Evolutionary conservation across 2,329 filamentous ascomycete species (phyloP).

Genomic region (Cercospora janseana): DNA sequence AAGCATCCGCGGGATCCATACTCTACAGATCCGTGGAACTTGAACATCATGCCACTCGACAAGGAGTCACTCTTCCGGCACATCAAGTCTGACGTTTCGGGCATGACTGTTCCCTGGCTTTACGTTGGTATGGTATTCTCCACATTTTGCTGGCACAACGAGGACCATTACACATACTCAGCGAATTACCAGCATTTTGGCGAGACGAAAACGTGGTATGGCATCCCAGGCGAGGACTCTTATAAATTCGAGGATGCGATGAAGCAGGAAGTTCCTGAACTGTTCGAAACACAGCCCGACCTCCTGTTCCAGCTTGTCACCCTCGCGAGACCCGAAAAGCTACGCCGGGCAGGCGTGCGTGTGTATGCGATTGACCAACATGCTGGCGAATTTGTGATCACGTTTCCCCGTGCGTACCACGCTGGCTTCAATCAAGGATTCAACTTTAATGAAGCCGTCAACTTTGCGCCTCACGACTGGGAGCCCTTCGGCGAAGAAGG

Average conservation of each 20-base stretch:
- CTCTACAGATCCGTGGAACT: constrained; percentile 88
- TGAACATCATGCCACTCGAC: constrained; percentile 87
- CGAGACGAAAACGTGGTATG: constrained; percentile 98
- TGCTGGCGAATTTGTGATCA: constrained; percentile 93
- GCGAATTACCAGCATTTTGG: constrained; percentile 98
- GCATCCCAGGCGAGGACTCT: constrained; percentile 88
- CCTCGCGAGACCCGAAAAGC: constrained; percentile 84
- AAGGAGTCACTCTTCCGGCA: constrained; percentile 91
- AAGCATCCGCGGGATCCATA: constrained; percentile 84
- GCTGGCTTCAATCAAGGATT: constrained; percentile 97
- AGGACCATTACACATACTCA: constrained; percentile 97
- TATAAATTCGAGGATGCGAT: constrained; percentile 95
- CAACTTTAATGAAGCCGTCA: constrained; percentile 98
- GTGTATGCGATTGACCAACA: constrained; percentile 95
- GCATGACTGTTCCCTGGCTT: constrained; percentile 98
- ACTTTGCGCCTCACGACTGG: constrained; percentile 94
- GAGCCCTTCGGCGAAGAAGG: constrained; percentile 86
- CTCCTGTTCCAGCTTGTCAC: constrained; percentile 97
- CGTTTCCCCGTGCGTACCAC: constrained; percentile 95
- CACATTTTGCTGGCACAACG: constrained; percentile 99
- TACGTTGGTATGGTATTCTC: constrained; percentile 99
- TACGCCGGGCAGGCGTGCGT: constrained; percentile 86
- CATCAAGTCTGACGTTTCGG: constrained; percentile 97
- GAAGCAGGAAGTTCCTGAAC: constrained; percentile 88
- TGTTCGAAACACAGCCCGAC: constrained; percentile 96